Evolutionary conservation across 164 flowering plant genomes (phyloP), one percentile per base, ranked within the genome.

Genomic region (Chloranthus sessilifolius): DNA sequence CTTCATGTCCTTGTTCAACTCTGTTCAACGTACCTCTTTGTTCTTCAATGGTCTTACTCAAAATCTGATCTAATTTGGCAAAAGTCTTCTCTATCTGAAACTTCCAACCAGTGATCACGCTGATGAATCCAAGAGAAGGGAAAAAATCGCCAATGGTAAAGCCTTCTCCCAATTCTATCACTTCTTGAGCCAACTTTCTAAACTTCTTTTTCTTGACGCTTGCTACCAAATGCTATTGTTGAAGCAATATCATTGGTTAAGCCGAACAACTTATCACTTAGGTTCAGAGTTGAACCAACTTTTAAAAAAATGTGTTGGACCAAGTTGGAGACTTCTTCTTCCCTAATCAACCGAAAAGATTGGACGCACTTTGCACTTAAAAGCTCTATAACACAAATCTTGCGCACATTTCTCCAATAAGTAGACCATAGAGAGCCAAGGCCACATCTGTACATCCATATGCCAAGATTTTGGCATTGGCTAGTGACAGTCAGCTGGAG

Each of bases 151-250:
- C 52, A 22, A 75, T 5, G 22, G 23, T n/a, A 27, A 76, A 73
- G 0, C 78, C 81, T 3, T 55, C 58, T 1, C 53, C 22, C 16
- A 55, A 7, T 22, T 46, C 23, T 0, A 47, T 3, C 1, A 21
- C 16, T 54, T 60, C 64, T 24, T 34, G 9, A 0, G 59, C 20
- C 9, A 47, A 12, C 3, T 63, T 38, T 17, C 58, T 19, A 45
- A 76, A 72, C 10, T n/a, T 70, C 69, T 17, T 67, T 65, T 2
- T 64, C 69, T 29, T 55, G 44, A 44, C 53, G 55, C 24, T 47
- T 71, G 28, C 52, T 59, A 0, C 81, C 76, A 59, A 76, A 72
- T 1, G 73, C 75, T 1, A 59, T 67, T 16, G 63, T 63, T 1
- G 68, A 52, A 26, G 52, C 53, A 3, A 73, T 42, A 5, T 35